These are phyloP conservation scores for Globisporangium splendens DNA, from an alignment of 352 stramenopile species.

Conservation along the genomic window DNA sequence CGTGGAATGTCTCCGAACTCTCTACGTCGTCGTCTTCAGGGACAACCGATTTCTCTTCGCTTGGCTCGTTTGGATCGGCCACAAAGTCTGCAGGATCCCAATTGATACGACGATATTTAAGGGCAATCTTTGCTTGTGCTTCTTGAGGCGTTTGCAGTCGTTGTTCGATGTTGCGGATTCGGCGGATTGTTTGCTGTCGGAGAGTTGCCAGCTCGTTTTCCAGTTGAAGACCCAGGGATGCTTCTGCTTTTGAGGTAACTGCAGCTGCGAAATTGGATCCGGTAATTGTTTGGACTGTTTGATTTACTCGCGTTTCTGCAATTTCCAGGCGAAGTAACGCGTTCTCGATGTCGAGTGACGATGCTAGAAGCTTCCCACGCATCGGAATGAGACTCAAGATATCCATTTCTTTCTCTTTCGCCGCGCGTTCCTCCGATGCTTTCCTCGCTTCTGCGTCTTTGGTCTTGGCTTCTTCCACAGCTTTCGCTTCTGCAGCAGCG, in stretches of 20 bases:
- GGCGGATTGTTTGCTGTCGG: conserved; percentile 14
- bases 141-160: conserved; percentile 6
- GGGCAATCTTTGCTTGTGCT: too few relatives aligned
- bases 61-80: not conserved
- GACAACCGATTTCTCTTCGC: not conserved
- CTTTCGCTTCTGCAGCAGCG: conserved; percentile 22
- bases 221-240: not conserved
- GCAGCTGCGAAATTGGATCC: conserved; percentile 5
- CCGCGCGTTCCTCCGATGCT: conserved; percentile 22
- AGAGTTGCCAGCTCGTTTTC: conserved; percentile 20
- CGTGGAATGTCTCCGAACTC: conserved; percentile 16
- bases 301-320: conserved; percentile 16
- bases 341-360: conserved; percentile 40
- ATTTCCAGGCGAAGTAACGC: conserved; percentile 36
- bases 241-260: not conserved
- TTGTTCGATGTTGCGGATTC: conserved; percentile 34
- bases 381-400: conserved; percentile 45
- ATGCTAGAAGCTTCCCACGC: conserved; percentile 37
- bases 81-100: conserved; percentile 24
- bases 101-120: conserved; percentile 5
- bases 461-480: conserved; percentile 35
- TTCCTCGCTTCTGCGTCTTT: conserved; percentile 38
- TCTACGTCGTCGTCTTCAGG: not conserved
- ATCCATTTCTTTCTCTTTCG: conserved; percentile 33
- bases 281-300: not conserved